Evolutionary conservation across 2,329 filamentous ascomycete genomes (phyloP).

Genomic region (Iodosphaeria phyllophila): DNA sequence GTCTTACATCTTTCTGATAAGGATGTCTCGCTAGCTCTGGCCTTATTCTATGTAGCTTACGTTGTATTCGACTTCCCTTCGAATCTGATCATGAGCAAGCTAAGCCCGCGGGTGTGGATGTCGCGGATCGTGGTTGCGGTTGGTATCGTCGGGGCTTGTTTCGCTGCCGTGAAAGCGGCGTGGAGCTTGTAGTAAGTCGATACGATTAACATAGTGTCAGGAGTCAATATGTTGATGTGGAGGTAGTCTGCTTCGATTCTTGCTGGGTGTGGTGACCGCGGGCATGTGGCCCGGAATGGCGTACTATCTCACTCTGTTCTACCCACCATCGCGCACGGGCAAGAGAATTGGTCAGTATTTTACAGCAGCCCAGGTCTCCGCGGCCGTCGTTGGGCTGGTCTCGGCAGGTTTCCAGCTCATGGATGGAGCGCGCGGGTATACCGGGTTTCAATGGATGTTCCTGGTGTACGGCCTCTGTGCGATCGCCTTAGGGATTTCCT

Average conservation of each 20-base stretch:
- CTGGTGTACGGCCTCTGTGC: slow-evolving; percentile 66
- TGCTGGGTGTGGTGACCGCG: slow-evolving; percentile 74
- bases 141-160: slow-evolving; percentile 66
- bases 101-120: slow-evolving; percentile 84
- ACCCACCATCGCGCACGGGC: slow-evolving; percentile 68
- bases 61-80: slow-evolving; percentile 79
- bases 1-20: slow-evolving; percentile 51
- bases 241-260: slow-evolving; percentile 53
- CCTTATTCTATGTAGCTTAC: slow-evolving; percentile 84
- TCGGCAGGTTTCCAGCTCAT: slow-evolving; percentile 85
- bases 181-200: slow-evolving; percentile 61
- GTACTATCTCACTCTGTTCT: slow-evolving; percentile 82
- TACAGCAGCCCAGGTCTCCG: slow-evolving; percentile 74
- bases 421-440: slow-evolving; percentile 58
- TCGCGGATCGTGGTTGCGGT: slow-evolving; percentile 77
- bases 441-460: slow-evolving; percentile 88
- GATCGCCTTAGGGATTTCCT: slow-evolving; percentile 47
- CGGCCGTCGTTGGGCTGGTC: slow-evolving; percentile 73
- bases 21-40: slow-evolving; percentile 68
- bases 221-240: too few species aligned
- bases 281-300: slow-evolving; percentile 95
- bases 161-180: slow-evolving; percentile 61
- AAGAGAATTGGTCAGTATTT: slow-evolving; percentile 84
- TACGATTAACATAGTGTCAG: too few species aligned
- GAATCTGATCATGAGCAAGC: slow-evolving; percentile 71